Percentiles rank a stretch among this genome's conserved stretches.
These are phyloP conservation scores for Ramularia endophylla DNA, from an alignment of 2,329 filamentous ascomycete species.

Conservation along the genomic window DNA sequence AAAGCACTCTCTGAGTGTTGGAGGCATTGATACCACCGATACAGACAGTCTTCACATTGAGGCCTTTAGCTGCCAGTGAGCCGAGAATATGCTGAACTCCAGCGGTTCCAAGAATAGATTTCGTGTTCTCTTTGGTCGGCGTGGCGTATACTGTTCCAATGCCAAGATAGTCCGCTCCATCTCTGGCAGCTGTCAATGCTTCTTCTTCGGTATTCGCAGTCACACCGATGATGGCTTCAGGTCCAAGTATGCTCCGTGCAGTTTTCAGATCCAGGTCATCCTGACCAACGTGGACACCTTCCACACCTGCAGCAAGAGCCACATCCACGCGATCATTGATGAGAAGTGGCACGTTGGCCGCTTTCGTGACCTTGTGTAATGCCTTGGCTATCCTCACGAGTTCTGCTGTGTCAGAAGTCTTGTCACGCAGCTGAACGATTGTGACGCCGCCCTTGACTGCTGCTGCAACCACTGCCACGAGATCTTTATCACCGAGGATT, in stretches of 20 bases:
- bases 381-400: conserved; percentile 64
- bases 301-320: conserved; percentile 74
- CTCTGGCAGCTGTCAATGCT: conserved; percentile 62
- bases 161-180: conserved; percentile 84
- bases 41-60: conserved; percentile 61
- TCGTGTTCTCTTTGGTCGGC: conserved; percentile 80
- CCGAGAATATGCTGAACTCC: conserved; percentile 63
- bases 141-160: conserved; percentile 88
- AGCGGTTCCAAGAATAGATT: conserved; percentile 68
- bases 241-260: conserved; percentile 68
- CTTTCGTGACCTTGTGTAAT: conserved; percentile 65
- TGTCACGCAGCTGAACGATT: conserved; percentile 86
- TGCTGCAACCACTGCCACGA: conserved; percentile 67
- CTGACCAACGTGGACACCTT: conserved; percentile 92
- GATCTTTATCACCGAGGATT: conserved; percentile 66
- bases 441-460: conserved; percentile 76
- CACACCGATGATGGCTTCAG: conserved; percentile 77
- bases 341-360: conserved; percentile 68
- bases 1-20: conserved; percentile 69
- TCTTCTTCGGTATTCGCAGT: conserved; percentile 73
- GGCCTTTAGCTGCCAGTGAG: conserved; percentile 47
- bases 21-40: conserved; percentile 81
- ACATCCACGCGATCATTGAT: conserved; percentile 94
- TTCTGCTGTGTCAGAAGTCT: conserved; percentile 66
- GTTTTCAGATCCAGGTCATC: conserved; percentile 72